These are phyloP conservation scores for Arthrinium puccinioides DNA, from an alignment of 2,329 filamentous ascomycete genomes.

Conservation along the genomic window DNA sequence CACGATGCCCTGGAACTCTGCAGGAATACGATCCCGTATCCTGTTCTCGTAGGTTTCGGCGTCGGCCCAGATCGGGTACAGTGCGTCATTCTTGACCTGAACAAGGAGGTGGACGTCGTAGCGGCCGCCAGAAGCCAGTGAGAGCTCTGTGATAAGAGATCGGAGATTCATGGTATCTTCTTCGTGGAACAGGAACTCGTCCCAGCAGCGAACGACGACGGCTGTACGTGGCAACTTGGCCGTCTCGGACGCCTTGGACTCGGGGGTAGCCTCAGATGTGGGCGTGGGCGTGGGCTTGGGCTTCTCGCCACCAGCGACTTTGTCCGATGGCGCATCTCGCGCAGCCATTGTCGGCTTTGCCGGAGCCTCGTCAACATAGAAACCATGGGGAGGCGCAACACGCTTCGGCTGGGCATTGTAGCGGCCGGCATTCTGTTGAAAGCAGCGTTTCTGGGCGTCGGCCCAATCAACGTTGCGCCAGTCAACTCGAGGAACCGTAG, in stretches of 20 bases:
- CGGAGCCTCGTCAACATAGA: slow-evolving; percentile 36
- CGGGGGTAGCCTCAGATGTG: slow-evolving; percentile 3
- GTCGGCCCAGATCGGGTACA: slow-evolving; percentile 72
- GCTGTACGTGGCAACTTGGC: slow-evolving; percentile 53
- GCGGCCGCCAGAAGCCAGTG: slow-evolving; percentile 73
- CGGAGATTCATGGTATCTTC: slow-evolving; percentile 79
- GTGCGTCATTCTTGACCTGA: slow-evolving; percentile 71
- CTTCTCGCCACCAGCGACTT: background rate
- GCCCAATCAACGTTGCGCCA: slow-evolving; percentile 74
- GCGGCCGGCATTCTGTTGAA: slow-evolving; percentile 60
- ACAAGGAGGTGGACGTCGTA: slow-evolving; percentile 83
- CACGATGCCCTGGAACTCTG: slow-evolving; percentile 82
- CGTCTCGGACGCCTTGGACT: background rate
- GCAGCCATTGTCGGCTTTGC: slow-evolving; percentile 11
- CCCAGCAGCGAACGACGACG: slow-evolving; percentile 76
- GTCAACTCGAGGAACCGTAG: slow-evolving; percentile 63
- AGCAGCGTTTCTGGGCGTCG: slow-evolving; percentile 67
- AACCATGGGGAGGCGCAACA: slow-evolving; percentile 37
- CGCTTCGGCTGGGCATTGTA: slow-evolving; percentile 47
- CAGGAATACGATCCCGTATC: slow-evolving; percentile 62
- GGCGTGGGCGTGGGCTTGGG: background rate
- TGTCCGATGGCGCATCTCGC: background rate
- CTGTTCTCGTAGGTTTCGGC: slow-evolving; percentile 59
- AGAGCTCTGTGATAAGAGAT: slow-evolving; percentile 75
- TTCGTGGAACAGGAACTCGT: slow-evolving; percentile 68